Base-by-base conservation (phyloP, 371 early-diverging fungal genomes). In the Mortierella sp. region DNA sequence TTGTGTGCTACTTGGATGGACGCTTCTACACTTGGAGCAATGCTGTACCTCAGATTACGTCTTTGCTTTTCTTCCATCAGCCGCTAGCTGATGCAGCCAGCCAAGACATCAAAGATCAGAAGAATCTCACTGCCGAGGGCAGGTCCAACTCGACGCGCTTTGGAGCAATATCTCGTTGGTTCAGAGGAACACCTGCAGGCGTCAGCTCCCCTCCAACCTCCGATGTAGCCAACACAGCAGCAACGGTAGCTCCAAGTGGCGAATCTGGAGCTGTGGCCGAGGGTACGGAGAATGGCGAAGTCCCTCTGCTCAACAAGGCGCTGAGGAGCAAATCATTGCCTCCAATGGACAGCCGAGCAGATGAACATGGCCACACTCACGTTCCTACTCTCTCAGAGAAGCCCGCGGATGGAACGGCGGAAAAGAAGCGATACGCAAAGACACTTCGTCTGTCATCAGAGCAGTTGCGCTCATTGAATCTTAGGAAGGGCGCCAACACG, bases 401-500 rank as follows among this genome's bases (percentile, higher is more conserved):
- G 43, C 30, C 50, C 2, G 51, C 46, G 10, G 61, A 51, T 12
- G 61, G 41, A 14, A 9, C 34, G 0, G 69, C 55, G 8, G 63
- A 63, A 13, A 45, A 56, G 51, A 84, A 86, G 71, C 69, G 84
- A 41, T 96, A 93, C 63, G 92, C 92, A 49, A 96, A 96, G 81
- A 90, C 94, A 4, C 82, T 96, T 34, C 89, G 96, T 18, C 81
- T 96, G 64, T 94, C 95, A 0, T 93, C 94, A 0, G 95, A 93
- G 34, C 96, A 96, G 72, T 82, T 96, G 12, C 87, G 91, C 69
- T 80, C 82, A 23, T 83, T 99, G 43, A 83, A 88, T 34, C 82
- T 99, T 49, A 88, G 92, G 55, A 87, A 89, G 50, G 99, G 99
- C 0, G 87, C 88, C 56, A 99, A 99, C 81, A 90, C 94, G 1